Evolutionary conservation across 2,329 filamentous ascomycete genomes (phyloP).

Genomic region (Teratosphaeria viscida): DNA sequence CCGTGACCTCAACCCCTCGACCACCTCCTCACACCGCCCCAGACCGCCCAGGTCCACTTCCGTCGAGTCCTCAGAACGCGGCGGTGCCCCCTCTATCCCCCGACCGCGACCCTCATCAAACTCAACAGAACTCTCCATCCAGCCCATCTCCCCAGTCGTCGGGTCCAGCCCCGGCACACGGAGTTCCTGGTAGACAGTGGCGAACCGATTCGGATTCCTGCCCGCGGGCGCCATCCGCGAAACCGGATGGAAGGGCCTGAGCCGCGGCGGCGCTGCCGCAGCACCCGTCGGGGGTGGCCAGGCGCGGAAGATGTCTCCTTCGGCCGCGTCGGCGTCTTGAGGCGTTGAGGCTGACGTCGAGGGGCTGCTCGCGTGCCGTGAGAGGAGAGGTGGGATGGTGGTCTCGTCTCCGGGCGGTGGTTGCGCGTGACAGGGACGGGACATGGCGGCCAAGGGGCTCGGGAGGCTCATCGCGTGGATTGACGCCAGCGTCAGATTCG

Average conservation of each 20-base stretch:
- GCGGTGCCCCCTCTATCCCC: not conserved
- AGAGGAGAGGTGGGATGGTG: not conserved
- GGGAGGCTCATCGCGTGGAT: not conserved
- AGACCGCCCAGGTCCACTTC: not conserved
- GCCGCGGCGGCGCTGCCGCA: not conserved
- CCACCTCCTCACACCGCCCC: not conserved
- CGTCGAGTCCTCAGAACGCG: not conserved
- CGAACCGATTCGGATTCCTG: not conserved
- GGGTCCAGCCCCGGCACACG: not conserved
- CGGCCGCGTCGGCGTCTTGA: not conserved
- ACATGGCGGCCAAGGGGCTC: not conserved
- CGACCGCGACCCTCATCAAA: not conserved
- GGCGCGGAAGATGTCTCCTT: not conserved
- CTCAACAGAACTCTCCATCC: not conserved
- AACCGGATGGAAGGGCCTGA: not conserved
- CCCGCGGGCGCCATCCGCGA: not conserved
- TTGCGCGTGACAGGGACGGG: not conserved
- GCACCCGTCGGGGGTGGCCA: not conserved
- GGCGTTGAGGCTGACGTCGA: not conserved
- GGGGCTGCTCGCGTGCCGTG: not conserved
- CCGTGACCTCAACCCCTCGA: not conserved
- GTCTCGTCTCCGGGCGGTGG: not conserved
- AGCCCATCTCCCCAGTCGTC: not conserved
- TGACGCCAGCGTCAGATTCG: not conserved
- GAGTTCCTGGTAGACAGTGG: not conserved